Percentiles rank a stretch among this genome's conserved stretches.
These are phyloP conservation scores for Mrakiaceae sp. DNA, from an alignment of 1,284 basidiomycete species.

Conservation along the genomic window DNA sequence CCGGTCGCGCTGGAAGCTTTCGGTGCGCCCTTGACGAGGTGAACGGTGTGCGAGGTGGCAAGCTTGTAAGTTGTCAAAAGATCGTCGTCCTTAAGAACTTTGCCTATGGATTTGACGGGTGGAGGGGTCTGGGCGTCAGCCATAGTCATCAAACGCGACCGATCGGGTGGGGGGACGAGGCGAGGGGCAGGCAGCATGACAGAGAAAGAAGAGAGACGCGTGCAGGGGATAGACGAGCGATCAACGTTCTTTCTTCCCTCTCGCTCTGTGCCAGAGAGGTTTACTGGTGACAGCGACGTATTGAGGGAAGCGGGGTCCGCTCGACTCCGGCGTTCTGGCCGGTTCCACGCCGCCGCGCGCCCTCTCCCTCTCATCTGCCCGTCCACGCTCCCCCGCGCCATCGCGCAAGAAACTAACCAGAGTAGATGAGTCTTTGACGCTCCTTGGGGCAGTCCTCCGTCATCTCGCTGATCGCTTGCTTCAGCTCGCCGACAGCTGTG, in stretches of 20 bases:
- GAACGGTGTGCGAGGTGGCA: conserved; percentile 66
- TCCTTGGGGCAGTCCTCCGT: conserved; percentile 67
- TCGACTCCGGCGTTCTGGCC: too few species aligned
- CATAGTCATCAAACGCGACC: too few species aligned
- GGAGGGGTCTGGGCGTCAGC: too few species aligned
- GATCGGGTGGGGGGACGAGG: not conserved
- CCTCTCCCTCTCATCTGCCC: too few species aligned
- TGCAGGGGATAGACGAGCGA: not conserved
- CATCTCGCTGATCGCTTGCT: conserved; percentile 68
- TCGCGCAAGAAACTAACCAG: conserved; percentile 44
- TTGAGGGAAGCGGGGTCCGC: too few species aligned
- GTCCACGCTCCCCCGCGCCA: not conserved
- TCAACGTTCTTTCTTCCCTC: not conserved
- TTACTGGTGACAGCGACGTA: too few species aligned
- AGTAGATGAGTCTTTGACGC: conserved; percentile 75
- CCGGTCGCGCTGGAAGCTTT: not conserved
- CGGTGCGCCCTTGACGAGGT: conserved; percentile 71
- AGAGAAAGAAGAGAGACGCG: conserved; percentile 9
- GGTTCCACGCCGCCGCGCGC: too few species aligned
- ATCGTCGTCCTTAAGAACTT: conserved; percentile 63
- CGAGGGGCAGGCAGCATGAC: not conserved
- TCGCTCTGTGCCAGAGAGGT: not conserved
- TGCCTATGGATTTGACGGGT: conserved; percentile 25
- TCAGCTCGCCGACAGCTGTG: conserved; percentile 62
- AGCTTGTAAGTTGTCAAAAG: conserved; percentile 74